Evolutionary conservation across 2,329 filamentous ascomycete genomes (phyloP).

Genomic region (Apiospora sp.): DNA sequence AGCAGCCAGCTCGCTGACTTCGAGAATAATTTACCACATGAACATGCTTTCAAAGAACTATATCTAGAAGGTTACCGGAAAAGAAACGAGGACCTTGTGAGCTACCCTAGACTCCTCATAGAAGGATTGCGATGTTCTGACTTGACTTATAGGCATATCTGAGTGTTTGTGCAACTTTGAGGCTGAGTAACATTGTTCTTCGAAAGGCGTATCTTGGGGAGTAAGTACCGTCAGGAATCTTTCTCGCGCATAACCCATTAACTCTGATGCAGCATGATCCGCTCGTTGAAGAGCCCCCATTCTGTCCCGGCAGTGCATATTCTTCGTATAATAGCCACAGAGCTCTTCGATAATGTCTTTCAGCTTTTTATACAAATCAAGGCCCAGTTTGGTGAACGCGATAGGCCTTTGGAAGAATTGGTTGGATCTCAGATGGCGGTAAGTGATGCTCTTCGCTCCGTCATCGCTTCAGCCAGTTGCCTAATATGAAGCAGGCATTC

Average conservation of each 20-base stretch:
- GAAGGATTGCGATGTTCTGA: neutral
- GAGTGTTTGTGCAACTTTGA: conserved; percentile 61
- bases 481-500: conserved; percentile 48
- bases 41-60: conserved; percentile 55
- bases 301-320: conserved; percentile 42
- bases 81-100: conserved; percentile 58
- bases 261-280: conserved; percentile 17
- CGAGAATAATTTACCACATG: conserved; percentile 55
- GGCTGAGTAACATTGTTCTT: conserved; percentile 64
- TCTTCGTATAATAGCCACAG: conserved; percentile 53
- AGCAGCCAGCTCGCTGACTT: conserved; percentile 54
- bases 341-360: conserved; percentile 58
- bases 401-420: conserved; percentile 54
- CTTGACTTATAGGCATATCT: conserved; percentile 55
- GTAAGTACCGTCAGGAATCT: conserved; percentile 44
- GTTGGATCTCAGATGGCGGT: conserved; percentile 62
- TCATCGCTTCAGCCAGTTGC: neutral
- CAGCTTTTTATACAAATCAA: conserved; percentile 59
- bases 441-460: conserved; percentile 31
- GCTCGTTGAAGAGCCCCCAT: neutral
- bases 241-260: neutral
- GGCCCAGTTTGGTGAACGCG: conserved; percentile 52
- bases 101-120: conserved; percentile 27
- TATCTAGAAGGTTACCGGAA: conserved; percentile 55
- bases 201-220: conserved; percentile 61